Evolutionary conservation across 192 early-diverging fungal species (phyloP), one percentile per base, ranked within the genome.

Genomic region (Backusella luteola): DNA sequence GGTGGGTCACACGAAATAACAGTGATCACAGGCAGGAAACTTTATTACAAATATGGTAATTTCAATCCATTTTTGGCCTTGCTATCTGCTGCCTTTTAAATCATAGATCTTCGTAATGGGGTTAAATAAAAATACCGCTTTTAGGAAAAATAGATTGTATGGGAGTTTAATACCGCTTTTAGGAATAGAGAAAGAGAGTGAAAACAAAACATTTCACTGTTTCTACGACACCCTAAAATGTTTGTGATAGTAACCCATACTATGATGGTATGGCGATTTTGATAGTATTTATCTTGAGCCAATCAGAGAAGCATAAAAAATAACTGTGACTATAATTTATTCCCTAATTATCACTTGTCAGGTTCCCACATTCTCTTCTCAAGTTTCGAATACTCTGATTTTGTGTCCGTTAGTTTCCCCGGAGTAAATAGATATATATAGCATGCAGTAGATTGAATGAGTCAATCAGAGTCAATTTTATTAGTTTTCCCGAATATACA

Each of bases 321-420:
- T 29, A 11, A 2, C 14, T 63, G 21, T 63, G 56, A 63, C 56
- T 63, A 23, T 63, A 12, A 12, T 63, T 63, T 63, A 39, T 29
- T 29, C 23, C 56, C 46, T 63, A 11, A 63, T 21, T 6, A 2
- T 63, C 53, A 63, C 56, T 63, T 63, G 56, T 4, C 56, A 63
- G 26, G 56, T 63, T 63, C 56, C 56, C 56, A 63, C 56, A 26
- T 21, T 23, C 56, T 63, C 23, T 63, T 63, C 56, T 29, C 56
- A 63, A 63, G 56, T 63, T 63, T 63, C 56, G 56, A 63, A 63
- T 63, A 5, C 56, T 29, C 23, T 63, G 56, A 63, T 63, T 63
- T 63, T 63, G 56, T 63, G 56, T 14, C 29, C 56, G 56, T 63
- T 63, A 59, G 56, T 59, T 59, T 59, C 21, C 56, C 56, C 56